Evolutionary conservation across 2,329 filamentous ascomycete genomes (phyloP), one percentile per base, ranked within the genome.

Genomic region (Penicillium sp.): DNA sequence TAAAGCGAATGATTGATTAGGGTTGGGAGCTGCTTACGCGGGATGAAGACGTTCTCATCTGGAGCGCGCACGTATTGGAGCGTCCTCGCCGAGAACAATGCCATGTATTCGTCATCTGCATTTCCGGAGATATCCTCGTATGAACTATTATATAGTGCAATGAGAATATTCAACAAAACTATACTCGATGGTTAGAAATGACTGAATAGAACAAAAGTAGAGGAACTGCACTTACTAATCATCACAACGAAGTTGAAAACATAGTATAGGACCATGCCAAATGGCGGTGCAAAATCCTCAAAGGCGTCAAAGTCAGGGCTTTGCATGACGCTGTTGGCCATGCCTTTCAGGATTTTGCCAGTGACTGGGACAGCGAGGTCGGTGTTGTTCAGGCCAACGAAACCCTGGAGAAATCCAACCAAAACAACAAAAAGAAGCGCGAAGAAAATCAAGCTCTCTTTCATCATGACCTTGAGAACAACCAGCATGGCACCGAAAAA

Each of bases 401-500:
- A 99, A 0, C 90, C 91, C 74, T 99, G 94, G 56, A 97, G 80
- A 74, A 99, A 99, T 11, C 84, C 77, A 24, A 74, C 66, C 58
- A 96, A 81, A 57, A 99, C 87, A 52, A 97, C 86, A 51, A 89
- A 77, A 9, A 99, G 81, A 18, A 99, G 80, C 1, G 92, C 91
- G 67, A 99, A 99, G 79, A 99, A 99, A 62, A 97, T 97, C 64
- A 97, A 79, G 0, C 90, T 95, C 72, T 93, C 89, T 67, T 90
- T 91, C 88, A 93, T 92, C 89, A 93, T 92, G 52, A 92, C 89
- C 71, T 97, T 96, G 46, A 99, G 79, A 1, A 99, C 92, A 1
- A 99, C 93, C 1, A 99, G 83, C 94, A 99, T 99, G 50, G 93
- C 91, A 23, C 94, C 94, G 66, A 99, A 99, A 79, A 99, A 99